Conservation (phyloP, 2,329 filamentous ascomycete genomes). For the Aspergillus calidoustus region DNA sequence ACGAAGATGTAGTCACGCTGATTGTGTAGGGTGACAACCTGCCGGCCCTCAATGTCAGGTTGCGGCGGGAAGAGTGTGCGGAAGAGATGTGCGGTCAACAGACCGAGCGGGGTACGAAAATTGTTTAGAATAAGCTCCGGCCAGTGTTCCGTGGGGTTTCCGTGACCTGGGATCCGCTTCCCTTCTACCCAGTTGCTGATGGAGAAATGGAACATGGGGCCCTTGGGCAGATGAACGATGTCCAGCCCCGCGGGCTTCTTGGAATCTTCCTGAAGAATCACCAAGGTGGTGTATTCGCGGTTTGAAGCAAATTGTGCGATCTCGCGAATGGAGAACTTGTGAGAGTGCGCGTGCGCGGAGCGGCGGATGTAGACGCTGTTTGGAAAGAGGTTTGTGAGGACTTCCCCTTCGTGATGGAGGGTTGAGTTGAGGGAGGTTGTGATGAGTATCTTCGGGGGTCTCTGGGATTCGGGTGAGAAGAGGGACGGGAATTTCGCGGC, state of each 20-base stretch:
- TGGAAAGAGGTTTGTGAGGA: slow-evolving; percentile 82
- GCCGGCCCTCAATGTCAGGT: slow-evolving; percentile 82
- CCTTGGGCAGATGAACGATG: slow-evolving; percentile 79
- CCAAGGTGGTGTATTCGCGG: slow-evolving; percentile 78
- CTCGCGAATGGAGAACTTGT: slow-evolving; percentile 92
- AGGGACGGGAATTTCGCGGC: slow-evolving; percentile 64
- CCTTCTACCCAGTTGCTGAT: slow-evolving; percentile 91
- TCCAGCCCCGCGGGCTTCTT: slow-evolving; percentile 84
- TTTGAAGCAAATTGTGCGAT: slow-evolving; percentile 85
- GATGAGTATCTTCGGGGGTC: slow-evolving; percentile 81
- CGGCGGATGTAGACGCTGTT: slow-evolving; percentile 80
- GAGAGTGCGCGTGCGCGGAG: slow-evolving; percentile 77
- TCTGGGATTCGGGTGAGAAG: slow-evolving; percentile 58
- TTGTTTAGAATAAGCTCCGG: slow-evolving; percentile 91
- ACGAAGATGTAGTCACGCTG: slow-evolving; percentile 97
- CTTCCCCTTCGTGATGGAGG: slow-evolving; percentile 79
- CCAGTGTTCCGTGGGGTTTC: slow-evolving; percentile 85
- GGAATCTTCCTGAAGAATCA: slow-evolving; percentile 85
- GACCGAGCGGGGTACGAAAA: slow-evolving; percentile 89
- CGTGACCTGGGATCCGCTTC: slow-evolving; percentile 85
- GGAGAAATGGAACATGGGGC: slow-evolving; percentile 91
- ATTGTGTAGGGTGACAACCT: slow-evolving; percentile 91
- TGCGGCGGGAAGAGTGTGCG: slow-evolving; percentile 76
- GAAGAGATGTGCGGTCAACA: slow-evolving; percentile 86
- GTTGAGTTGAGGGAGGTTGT: slow-evolving; percentile 90